Percentiles rank a stretch among this genome's conserved stretches.
These are phyloP conservation scores for Picea sitchensis DNA, from an alignment of 75 land plant species.

Conservation along the genomic window DNA sequence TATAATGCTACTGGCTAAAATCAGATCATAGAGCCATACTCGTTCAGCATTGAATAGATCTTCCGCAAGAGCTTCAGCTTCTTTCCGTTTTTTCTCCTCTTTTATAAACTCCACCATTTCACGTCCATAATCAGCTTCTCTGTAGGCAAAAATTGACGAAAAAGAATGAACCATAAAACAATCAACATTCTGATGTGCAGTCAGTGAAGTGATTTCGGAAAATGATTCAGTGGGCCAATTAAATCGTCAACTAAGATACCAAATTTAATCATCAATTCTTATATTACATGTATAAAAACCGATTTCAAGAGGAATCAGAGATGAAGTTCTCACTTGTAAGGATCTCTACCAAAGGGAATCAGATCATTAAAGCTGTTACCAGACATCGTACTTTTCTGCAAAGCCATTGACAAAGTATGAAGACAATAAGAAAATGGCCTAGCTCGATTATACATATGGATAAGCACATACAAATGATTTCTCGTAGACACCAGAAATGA, in stretches of 20 bases:
- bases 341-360: constrained; percentile 79
- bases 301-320: neutral
- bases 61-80: constrained; percentile 81
- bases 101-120: constrained; percentile 44
- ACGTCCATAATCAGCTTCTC: constrained; percentile 54
- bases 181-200: neutral
- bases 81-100: constrained; percentile 81
- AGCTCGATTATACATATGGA: neutral
- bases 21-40: constrained; percentile 22
- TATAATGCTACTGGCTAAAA: neutral
- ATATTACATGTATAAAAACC: neutral
- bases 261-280: neutral
- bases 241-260: too few relatives aligned
- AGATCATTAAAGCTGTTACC: constrained; percentile 84
- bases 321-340: constrained; percentile 61
- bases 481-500: too few relatives aligned
- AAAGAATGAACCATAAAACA: neutral
- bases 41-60: constrained; percentile 80
- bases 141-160: constrained; percentile 8
- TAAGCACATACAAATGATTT: neutral
- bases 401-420: neutral
- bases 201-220: neutral
- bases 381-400: constrained; percentile 54
- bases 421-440: neutral
- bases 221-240: neutral